A percentile compares a stretch with the other conserved stretches of the same genome.
Conservation (phyloP, 768 basidiomycete species). For the Daedalea quercina region DNA sequence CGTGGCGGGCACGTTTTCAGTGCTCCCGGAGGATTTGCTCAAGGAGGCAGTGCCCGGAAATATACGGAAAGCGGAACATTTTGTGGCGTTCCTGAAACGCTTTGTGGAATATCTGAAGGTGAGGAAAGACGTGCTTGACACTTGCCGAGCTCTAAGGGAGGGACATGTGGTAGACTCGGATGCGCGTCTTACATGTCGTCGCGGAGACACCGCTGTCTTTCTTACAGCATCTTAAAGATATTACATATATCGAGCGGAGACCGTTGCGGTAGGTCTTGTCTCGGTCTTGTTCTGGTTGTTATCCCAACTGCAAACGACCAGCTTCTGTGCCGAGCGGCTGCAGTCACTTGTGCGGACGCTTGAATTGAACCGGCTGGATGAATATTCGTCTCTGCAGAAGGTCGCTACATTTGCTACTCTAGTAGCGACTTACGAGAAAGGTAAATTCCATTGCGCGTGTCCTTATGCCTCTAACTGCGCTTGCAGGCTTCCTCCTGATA, state of each 20-base stretch:
- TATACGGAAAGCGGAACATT: conserved; percentile 97
- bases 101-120: conserved; percentile 99
- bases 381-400: conserved; percentile 88
- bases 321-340: conserved; percentile 94
- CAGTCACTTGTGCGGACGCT: conserved; percentile 92
- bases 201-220: conserved; percentile 97
- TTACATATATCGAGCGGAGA: conserved; percentile 94
- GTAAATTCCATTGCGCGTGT: conserved; percentile 29
- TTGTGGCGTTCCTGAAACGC: conserved; percentile 95
- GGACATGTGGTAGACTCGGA: conserved; percentile 64
- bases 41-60: conserved; percentile 97
- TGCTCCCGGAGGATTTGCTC: conserved; percentile 89
- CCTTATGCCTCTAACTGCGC: neutral
- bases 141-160: neutral
- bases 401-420: conserved; percentile 94
- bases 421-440: conserved; percentile 97
- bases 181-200: conserved; percentile 98
- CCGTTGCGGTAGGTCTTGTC: conserved; percentile 65
- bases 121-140: neutral
- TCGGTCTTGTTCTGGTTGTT: neutral
- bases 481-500: conserved; percentile 86
- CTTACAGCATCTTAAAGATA: conserved; percentile 95
- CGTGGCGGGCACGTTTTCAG: conserved; percentile 31
- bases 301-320: conserved; percentile 24
- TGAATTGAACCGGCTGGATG: conserved; percentile 84